Evolutionary conservation across 257 asterid species (phyloP).

Genomic region (Solanum sejunctum): DNA sequence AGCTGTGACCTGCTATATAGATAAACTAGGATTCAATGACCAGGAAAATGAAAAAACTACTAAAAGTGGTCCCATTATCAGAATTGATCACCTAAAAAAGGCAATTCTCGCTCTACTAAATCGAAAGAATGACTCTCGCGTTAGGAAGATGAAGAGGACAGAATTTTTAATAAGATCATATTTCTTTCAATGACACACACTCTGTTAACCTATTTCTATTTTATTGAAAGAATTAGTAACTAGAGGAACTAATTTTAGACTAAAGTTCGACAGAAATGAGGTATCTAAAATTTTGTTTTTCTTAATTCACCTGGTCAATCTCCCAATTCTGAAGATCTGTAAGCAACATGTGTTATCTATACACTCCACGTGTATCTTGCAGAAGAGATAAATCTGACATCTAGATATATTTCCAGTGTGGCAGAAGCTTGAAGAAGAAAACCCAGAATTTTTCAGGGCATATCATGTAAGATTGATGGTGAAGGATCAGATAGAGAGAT

Average conservation of each 20-base stretch:
- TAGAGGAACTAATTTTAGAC: neutral
- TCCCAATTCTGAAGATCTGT: neutral
- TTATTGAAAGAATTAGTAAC: neutral
- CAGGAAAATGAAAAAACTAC: neutral
- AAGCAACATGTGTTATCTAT: neutral
- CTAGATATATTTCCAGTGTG: conserved; percentile 53
- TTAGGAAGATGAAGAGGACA: neutral
- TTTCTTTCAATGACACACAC: neutral
- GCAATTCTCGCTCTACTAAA: too few relatives aligned
- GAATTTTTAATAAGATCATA: neutral
- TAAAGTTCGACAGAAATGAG: neutral
- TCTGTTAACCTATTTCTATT: neutral
- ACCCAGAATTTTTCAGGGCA: conserved; percentile 69
- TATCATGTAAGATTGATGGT: conserved; percentile 65
- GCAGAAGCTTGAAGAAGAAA: conserved; percentile 92
- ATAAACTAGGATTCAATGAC: neutral
- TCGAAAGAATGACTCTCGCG: too few relatives aligned
- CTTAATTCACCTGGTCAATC: neutral
- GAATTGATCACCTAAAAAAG: neutral
- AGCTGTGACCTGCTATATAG: neutral
- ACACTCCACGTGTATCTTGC: neutral
- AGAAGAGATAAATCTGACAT: conserved; percentile 4
- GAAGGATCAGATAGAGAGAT: conserved; percentile 74
- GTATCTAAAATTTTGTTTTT: neutral
- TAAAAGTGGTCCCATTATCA: neutral